phyloP scores from a whole-genome alignment of 108 stramenopile genomes.

The Pseudonitzschia multiseries region DNA sequence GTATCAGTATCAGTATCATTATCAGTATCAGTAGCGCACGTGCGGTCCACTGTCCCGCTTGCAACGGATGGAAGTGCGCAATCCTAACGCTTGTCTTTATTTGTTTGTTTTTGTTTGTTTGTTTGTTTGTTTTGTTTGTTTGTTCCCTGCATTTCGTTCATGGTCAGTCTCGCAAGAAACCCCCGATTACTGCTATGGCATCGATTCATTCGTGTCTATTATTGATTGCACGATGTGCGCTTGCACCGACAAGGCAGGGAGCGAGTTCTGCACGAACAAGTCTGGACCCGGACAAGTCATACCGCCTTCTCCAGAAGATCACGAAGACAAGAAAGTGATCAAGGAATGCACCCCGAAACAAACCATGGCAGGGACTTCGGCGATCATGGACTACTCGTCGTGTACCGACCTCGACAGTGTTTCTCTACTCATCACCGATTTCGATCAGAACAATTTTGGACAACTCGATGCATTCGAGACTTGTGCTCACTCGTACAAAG shows the following conservation, averaged over 20 bases:
- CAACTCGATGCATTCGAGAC: slow-evolving; percentile 81
- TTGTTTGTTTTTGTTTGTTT: not conserved
- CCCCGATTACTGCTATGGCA: slow-evolving; percentile 39
- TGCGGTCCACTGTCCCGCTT: too few species aligned
- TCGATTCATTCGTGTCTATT: slow-evolving; percentile 54
- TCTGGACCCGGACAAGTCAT: slow-evolving; percentile 25
- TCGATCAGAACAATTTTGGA: slow-evolving; percentile 89
- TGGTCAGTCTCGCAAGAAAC: slow-evolving; percentile 22
- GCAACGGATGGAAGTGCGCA: slow-evolving; percentile 23
- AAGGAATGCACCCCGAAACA: slow-evolving; percentile 60
- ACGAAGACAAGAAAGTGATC: slow-evolving; percentile 28
- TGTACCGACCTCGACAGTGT: slow-evolving; percentile 69
- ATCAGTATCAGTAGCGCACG: too few species aligned
- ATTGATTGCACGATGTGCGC: slow-evolving; percentile 80
- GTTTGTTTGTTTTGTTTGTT: not conserved
- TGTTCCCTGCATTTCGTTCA: not conserved
- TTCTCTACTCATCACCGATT: slow-evolving; percentile 72
- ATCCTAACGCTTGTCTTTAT: too few species aligned
- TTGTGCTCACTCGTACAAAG: slow-evolving; percentile 72
- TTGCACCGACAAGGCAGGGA: slow-evolving; percentile 55
- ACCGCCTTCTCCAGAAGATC: slow-evolving; percentile 21
- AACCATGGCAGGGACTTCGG: slow-evolving; percentile 54
- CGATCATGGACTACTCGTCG: slow-evolving; percentile 64
- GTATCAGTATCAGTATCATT: too few species aligned
- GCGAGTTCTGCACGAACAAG: slow-evolving; percentile 55